Percentiles rank a stretch among this genome's conserved stretches.
Evolutionary conservation across 306 rosid genomes (phyloP).

Genomic region (Dryas octopetala): DNA sequence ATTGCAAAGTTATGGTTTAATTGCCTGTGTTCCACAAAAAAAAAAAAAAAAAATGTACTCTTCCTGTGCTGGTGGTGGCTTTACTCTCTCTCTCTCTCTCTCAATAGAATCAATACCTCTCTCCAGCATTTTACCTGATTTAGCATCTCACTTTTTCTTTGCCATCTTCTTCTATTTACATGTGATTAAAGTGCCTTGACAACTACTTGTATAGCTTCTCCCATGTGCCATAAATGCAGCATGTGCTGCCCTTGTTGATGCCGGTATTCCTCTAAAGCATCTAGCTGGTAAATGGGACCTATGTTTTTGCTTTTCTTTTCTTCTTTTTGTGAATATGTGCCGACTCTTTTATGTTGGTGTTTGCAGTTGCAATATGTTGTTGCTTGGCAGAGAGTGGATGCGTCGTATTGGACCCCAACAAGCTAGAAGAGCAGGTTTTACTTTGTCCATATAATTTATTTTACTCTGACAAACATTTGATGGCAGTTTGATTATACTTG

Average conservation of each 20-base stretch:
- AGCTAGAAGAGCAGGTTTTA: conserved; percentile 84
- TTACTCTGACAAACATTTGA: background rate
- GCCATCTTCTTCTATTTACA: background rate
- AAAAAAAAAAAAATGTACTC: background rate
- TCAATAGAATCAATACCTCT: no score
- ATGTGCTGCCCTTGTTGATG: conserved; percentile 90
- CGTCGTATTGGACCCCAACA: conserved; percentile 77
- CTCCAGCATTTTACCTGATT: no score
- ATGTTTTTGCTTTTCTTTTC: conserved; percentile 16
- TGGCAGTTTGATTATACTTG: background rate
- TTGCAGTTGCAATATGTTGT: conserved; percentile 83
- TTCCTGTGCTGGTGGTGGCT: background rate
- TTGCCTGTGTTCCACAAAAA: background rate
- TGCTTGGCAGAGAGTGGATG: conserved; percentile 63
- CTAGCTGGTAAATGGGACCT: conserved; percentile 72
- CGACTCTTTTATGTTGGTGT: conserved; percentile 37
- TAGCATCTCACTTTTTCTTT: background rate
- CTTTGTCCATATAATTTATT: background rate
- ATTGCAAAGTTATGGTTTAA: background rate
- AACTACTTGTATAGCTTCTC: conserved; percentile 55
- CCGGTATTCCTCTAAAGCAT: conserved; percentile 88
- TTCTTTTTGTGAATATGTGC: conserved; percentile 20
- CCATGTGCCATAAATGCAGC: conserved; percentile 95
- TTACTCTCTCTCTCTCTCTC: background rate
- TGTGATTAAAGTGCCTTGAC: conserved; percentile 44